Base-by-base conservation (phyloP, 768 basidiomycete genomes). In the Mycena crocata region DNA sequence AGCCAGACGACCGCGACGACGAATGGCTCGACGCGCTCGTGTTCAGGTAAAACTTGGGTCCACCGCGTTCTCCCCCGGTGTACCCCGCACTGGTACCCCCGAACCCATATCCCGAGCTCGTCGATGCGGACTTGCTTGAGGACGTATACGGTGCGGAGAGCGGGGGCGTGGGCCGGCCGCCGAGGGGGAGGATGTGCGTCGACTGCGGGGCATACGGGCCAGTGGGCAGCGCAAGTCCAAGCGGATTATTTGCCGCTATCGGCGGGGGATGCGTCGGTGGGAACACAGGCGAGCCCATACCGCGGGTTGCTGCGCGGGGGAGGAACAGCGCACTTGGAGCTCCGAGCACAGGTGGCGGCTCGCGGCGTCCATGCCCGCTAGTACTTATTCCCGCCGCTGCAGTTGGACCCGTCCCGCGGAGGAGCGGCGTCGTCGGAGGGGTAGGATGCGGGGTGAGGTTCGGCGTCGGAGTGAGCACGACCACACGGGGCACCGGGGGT, bases 381-480 rank as follows among this genome's bases (percentile, higher is more conserved):
- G 49, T 9, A 37, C 35, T 37, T 37, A 37, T 9, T 6, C n/a
- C 40, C 30, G 31, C 4, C 7, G 49, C 3, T 4, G 50, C 19
- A 4, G 32, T 17, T 1, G 32, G 63, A 24, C 30, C 23, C 45
- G 55, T 14, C 63, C 55, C 61, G 37, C 61, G 45, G n/a, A 85
- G 71, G 55, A 83, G 74, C 12, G 91, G 92, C 1, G 91, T 92
- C 2, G 88, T 85, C 3, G 93, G 93, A 9, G 93, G 92, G 1
- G 93, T 94, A 1, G 92, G 92, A 75, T 92, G 90, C 1, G 90
- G 90, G 0, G 90, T 90, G 1, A 90, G 91, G 68, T 90, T 90
- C 3, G 92, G 92, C 0, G 92, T 93, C 21, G 92, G 91, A 69
- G 90, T 89, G 12, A 93, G 88, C 24, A 94, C 84, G 19, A 93